phyloP scores from a whole-genome alignment of 2,329 filamentous ascomycete genomes.

The Eutypa lata region DNA sequence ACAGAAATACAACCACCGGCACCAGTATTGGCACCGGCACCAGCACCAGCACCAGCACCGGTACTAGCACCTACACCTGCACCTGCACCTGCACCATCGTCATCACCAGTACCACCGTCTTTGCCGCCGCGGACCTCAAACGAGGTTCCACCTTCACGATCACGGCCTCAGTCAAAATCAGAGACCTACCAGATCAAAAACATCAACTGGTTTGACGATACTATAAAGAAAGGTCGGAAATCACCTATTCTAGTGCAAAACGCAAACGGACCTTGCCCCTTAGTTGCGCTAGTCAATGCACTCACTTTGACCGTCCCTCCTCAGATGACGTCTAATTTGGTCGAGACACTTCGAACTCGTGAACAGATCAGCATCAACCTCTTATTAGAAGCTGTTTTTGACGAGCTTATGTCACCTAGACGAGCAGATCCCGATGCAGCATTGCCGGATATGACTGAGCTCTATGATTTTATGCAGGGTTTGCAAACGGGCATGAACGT shows the following conservation, averaged over 20 bases:
- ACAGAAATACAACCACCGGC: background rate
- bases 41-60: constrained; percentile 1
- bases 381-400: constrained; percentile 84
- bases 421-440: constrained; percentile 59
- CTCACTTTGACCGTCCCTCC: constrained; percentile 78
- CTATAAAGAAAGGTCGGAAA: constrained; percentile 60
- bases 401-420: constrained; percentile 82
- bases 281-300: constrained; percentile 91
- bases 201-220: constrained; percentile 76
- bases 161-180: constrained; percentile 41
- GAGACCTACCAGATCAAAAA: constrained; percentile 95
- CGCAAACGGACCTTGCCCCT: constrained; percentile 87
- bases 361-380: constrained; percentile 87
- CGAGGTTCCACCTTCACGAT: constrained; percentile 24
- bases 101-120: constrained; percentile 21
- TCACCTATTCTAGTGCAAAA: constrained; percentile 92
- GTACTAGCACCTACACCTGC: constrained; percentile 2
- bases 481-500: constrained; percentile 98
- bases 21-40: constrained; percentile 3
- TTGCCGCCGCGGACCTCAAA: constrained; percentile 35
- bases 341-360: constrained; percentile 72
- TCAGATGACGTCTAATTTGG: constrained; percentile 61
- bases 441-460: constrained; percentile 81
- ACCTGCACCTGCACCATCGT: background rate
- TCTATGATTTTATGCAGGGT: constrained; percentile 83